Percentiles rank a stretch among this genome's conserved stretches.
Conservation (phyloP, 2,329 filamentous ascomycete genomes). For the Paramyrothecium sp. region DNA sequence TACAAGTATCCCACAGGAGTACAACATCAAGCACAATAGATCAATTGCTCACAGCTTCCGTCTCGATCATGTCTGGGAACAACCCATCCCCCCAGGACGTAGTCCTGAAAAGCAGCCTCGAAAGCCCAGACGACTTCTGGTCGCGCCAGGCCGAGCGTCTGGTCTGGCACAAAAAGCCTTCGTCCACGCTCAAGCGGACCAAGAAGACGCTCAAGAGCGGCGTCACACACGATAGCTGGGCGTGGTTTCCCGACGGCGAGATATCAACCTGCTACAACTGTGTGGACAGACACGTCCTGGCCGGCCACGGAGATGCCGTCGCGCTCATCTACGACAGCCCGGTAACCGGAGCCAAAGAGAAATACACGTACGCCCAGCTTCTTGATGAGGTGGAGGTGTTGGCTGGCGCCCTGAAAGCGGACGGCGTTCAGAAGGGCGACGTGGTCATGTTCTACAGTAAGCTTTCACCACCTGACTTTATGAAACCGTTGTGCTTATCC, state of each 20-base stretch:
- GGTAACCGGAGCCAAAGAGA: slow-evolving; percentile 71
- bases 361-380: slow-evolving; percentile 72
- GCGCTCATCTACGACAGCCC: slow-evolving; percentile 89
- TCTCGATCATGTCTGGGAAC: slow-evolving; percentile 9
- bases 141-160: slow-evolving; percentile 69
- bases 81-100: slow-evolving; percentile 44
- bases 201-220: slow-evolving; percentile 64
- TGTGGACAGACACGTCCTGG: slow-evolving; percentile 81
- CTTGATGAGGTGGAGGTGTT: slow-evolving; percentile 78
- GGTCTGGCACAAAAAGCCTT: slow-evolving; percentile 77
- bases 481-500: slow-evolving; percentile 2
- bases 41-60: background rate
- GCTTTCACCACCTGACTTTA: slow-evolving; percentile 22
- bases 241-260: slow-evolving; percentile 86
- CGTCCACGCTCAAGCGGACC: slow-evolving; percentile 55
- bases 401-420: slow-evolving; percentile 77
- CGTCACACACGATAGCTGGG: slow-evolving; percentile 72
- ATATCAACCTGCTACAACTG: slow-evolving; percentile 93
- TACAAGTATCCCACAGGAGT: background rate
- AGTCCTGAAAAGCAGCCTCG: slow-evolving; percentile 56
- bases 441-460: slow-evolving; percentile 86
- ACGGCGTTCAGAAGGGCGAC: slow-evolving; percentile 80
- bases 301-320: slow-evolving; percentile 68
- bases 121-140: slow-evolving; percentile 75
- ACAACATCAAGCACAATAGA: background rate